phyloP scores from a whole-genome alignment of 2,329 filamentous ascomycete genomes.

The Diaporthe destruens region DNA sequence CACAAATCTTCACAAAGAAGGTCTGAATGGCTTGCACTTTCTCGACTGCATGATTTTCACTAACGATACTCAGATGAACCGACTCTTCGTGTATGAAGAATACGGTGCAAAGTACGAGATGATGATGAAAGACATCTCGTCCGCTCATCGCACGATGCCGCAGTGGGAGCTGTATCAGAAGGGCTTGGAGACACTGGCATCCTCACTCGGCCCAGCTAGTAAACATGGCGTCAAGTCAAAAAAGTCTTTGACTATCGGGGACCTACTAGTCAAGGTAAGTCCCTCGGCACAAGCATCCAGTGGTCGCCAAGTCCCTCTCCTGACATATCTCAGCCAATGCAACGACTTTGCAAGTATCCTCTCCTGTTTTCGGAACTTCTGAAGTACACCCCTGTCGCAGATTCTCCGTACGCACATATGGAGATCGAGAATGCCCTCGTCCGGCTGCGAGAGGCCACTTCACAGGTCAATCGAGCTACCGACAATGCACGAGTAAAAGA shows the following conservation, averaged over 20 bases:
- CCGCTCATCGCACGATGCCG: constrained; percentile 75
- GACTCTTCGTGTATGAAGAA: constrained; percentile 90
- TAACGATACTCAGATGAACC: constrained; percentile 71
- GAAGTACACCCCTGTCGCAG: constrained; percentile 84
- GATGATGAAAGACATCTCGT: constrained; percentile 82
- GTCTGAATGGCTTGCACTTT: constrained; percentile 50
- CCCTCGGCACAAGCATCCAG: constrained; percentile 58
- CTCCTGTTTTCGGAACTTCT: constrained; percentile 87
- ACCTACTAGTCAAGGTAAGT: constrained; percentile 83
- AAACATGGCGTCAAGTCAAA: constrained; percentile 72
- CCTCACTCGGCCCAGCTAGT: constrained; percentile 78
- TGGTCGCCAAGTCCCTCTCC: constrained; percentile 52
- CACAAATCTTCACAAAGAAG: constrained; percentile 71
- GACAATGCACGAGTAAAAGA: constrained; percentile 78
- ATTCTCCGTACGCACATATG: constrained; percentile 86
- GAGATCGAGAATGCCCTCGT: constrained; percentile 81
- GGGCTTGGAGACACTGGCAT: constrained; percentile 86
- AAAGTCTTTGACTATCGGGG: constrained; percentile 84
- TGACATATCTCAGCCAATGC: constrained; percentile 74
- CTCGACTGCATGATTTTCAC: background rate
- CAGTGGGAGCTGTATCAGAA: constrained; percentile 85
- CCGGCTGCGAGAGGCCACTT: constrained; percentile 79
- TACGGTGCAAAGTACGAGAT: constrained; percentile 92
- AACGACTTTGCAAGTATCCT: constrained; percentile 91
- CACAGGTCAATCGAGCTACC: constrained; percentile 86